Percentiles rank a stretch among this genome's conserved stretches.
These are phyloP conservation scores for Hemileccinum impolitum DNA, from an alignment of 768 basidiomycete genomes.

Conservation along the genomic window DNA sequence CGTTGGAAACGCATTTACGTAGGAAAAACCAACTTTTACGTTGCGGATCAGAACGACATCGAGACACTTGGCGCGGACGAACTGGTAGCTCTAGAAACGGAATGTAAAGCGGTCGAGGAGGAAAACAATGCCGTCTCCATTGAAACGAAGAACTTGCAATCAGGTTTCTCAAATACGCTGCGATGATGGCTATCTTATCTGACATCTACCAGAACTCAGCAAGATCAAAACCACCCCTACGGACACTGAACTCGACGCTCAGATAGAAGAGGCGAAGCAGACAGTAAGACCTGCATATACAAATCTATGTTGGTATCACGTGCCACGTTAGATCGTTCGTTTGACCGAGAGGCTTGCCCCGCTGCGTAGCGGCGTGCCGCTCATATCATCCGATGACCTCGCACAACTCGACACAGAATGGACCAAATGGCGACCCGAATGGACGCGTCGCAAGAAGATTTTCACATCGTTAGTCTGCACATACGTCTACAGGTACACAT, in stretches of 20 bases:
- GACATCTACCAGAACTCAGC: slow-evolving; percentile 51
- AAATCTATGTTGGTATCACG: slow-evolving; percentile 7
- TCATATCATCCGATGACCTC: slow-evolving; percentile 70
- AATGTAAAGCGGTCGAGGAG: slow-evolving; percentile 56
- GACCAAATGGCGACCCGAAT: slow-evolving; percentile 75
- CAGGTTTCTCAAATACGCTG: slow-evolving; percentile 17
- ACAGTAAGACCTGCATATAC: slow-evolving; percentile 42
- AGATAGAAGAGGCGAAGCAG: slow-evolving; percentile 47
- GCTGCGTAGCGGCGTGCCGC: slow-evolving; percentile 57
- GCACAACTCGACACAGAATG: slow-evolving; percentile 69
- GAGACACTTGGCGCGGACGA: slow-evolving; percentile 61
- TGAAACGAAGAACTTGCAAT: slow-evolving; percentile 46
- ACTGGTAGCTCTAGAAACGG: slow-evolving; percentile 55
- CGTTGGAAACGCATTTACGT: not conserved
- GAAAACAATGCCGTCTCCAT: slow-evolving; percentile 50
- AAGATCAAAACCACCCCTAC: slow-evolving; percentile 66
- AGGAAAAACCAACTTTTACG: slow-evolving; percentile 89
- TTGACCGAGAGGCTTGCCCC: slow-evolving; percentile 53
- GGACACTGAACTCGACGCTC: slow-evolving; percentile 57
- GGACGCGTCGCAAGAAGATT: slow-evolving; percentile 71
- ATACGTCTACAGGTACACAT: not conserved
- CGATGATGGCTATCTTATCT: not conserved
- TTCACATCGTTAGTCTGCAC: slow-evolving; percentile 41
- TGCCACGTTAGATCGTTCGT: slow-evolving; percentile 43
- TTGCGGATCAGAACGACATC: slow-evolving; percentile 75